These are phyloP conservation scores for Styphnolobium japonicum DNA, from an alignment of 306 rosid genomes.

Conservation along the genomic window DNA sequence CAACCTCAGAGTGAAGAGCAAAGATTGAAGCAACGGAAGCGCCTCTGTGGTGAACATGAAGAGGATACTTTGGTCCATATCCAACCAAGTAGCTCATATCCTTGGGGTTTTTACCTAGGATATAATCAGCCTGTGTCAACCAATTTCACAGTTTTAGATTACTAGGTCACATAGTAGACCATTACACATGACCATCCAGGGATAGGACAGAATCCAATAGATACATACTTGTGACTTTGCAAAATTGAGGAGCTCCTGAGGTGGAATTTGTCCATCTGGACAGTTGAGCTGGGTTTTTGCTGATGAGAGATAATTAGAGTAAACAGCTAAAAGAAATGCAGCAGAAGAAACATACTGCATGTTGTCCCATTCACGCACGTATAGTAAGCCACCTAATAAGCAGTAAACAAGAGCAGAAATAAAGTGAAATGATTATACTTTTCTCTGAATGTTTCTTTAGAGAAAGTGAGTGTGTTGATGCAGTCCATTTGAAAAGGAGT, in stretches of 20 bases:
- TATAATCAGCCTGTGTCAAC: slow-evolving; percentile 61
- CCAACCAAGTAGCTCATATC: slow-evolving; percentile 75
- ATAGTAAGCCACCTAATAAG: slow-evolving; percentile 65
- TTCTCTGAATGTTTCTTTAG: neutral
- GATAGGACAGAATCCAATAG: neutral
- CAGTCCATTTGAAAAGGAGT: neutral
- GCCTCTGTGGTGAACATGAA: slow-evolving; percentile 80
- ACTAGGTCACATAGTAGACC: neutral
- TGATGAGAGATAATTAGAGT: slow-evolving; percentile 59
- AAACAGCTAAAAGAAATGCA: slow-evolving; percentile 63
- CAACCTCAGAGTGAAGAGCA: slow-evolving; percentile 38
- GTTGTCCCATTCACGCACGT: slow-evolving; percentile 83
- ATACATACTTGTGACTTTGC: slow-evolving; percentile 58
- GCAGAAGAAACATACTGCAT: slow-evolving; percentile 81
- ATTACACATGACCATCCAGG: neutral
- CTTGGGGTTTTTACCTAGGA: slow-evolving; percentile 79
- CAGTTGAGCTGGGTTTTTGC: slow-evolving; percentile 63
- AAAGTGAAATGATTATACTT: neutral
- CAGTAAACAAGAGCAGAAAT: neutral
- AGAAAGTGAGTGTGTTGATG: neutral
- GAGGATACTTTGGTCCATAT: slow-evolving; percentile 66
- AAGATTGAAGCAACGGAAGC: slow-evolving; percentile 67
- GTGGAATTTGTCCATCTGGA: slow-evolving; percentile 64
- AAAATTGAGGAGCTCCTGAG: slow-evolving; percentile 70
- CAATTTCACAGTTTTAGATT: neutral